Conservation (phyloP, 768 basidiomycete genomes). For the Auriscalpium vulgare region DNA sequence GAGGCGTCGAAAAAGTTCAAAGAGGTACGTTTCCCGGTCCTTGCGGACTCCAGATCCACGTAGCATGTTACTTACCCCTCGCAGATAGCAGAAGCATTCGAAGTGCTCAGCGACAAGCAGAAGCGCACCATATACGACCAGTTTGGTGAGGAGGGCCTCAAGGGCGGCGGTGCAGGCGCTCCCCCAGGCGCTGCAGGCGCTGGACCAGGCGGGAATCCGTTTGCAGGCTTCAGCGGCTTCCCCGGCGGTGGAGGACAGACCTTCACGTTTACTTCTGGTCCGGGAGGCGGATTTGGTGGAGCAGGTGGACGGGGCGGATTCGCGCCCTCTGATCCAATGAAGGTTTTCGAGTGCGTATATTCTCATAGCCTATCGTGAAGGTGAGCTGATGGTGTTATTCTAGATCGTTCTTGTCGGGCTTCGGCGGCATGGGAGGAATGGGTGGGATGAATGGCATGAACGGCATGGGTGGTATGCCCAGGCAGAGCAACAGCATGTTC, state of each 20-base stretch:
- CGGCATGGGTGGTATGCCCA: conserved; percentile 19
- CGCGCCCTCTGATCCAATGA: conserved; percentile 73
- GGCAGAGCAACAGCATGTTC: conserved; percentile 17
- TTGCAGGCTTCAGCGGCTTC: conserved; percentile 31
- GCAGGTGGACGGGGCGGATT: conserved; percentile 42
- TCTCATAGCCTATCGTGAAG: neutral
- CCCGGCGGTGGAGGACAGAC: conserved; percentile 40
- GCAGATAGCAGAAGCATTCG: conserved; percentile 91
- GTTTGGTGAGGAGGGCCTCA: conserved; percentile 92
- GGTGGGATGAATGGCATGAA: conserved; percentile 29
- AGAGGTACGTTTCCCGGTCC: conserved; percentile 43
- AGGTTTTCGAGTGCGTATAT: conserved; percentile 75
- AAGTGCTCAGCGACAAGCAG: conserved; percentile 83
- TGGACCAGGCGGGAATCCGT: conserved; percentile 28
- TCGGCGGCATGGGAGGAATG: conserved; percentile 35
- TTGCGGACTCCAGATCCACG: neutral
- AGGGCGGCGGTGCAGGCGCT: conserved; percentile 50
- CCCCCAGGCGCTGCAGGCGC: conserved; percentile 39
- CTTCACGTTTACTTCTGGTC: conserved; percentile 47
- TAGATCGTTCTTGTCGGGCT: conserved; percentile 53
- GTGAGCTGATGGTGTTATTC: conserved; percentile 1
- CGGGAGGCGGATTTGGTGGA: conserved; percentile 36
- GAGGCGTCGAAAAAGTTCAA: conserved; percentile 88
- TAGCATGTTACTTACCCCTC: neutral
- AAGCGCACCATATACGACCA: conserved; percentile 87